These are phyloP conservation scores for Abelmoschus esculentus DNA, from an alignment of 345 rosid genomes.

Conservation along the genomic window DNA sequence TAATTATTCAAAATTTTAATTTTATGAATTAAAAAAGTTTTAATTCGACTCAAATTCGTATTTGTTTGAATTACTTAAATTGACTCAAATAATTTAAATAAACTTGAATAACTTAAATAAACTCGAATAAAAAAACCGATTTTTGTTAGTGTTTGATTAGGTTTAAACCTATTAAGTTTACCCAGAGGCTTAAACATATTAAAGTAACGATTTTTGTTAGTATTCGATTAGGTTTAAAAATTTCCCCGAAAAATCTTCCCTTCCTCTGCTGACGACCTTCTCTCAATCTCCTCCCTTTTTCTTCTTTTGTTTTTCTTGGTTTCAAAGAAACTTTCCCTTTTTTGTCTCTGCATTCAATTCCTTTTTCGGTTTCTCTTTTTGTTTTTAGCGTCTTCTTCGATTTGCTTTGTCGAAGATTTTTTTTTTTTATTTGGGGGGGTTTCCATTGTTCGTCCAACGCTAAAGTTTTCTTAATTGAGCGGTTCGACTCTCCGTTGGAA, in stretches of 20 bases:
- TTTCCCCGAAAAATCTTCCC: neutral
- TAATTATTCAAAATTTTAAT: too few species aligned
- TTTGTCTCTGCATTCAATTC: neutral
- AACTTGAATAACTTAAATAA: too few species aligned
- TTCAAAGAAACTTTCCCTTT: neutral
- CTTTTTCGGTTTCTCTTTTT: neutral
- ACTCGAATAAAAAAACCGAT: too few species aligned
- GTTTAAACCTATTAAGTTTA: too few species aligned
- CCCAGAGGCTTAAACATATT: neutral
- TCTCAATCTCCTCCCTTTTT: neutral
- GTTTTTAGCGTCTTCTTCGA: neutral
- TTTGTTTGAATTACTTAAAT: too few species aligned
- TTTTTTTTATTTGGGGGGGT: neutral
- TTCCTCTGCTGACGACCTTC: neutral
- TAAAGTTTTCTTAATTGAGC: neutral
- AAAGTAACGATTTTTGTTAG: neutral
- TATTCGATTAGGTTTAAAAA: neutral
- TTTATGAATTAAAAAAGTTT: too few species aligned
- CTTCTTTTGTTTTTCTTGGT: too few species aligned
- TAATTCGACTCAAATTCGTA: too few species aligned
- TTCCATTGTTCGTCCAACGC: neutral
- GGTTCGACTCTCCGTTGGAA: neutral
- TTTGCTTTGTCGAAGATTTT: neutral
- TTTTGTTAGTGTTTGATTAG: too few species aligned
- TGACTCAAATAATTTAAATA: too few species aligned